A percentile compares a stretch with the other conserved stretches of the same genome.
Conservation (phyloP, 805 yeast genomes). For the Kodamaea lidongshanica region DNA sequence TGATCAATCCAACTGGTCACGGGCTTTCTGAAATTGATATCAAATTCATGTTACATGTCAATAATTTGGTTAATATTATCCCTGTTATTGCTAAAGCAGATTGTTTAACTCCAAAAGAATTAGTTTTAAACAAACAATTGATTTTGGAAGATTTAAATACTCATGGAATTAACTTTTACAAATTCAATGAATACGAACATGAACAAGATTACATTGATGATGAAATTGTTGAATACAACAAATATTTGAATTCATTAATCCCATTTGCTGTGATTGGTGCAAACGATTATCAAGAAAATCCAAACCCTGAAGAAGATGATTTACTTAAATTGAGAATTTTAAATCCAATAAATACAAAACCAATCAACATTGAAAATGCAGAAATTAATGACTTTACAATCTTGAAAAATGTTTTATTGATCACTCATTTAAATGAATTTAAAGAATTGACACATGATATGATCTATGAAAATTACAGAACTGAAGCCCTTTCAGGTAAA, state of each 20-base stretch:
- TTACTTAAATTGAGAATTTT: constrained; percentile 48
- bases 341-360: constrained; percentile 43
- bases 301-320: constrained; percentile 29
- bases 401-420: constrained; percentile 70
- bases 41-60: constrained; percentile 36
- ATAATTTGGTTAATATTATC: constrained; percentile 37
- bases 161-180: constrained; percentile 65
- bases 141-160: constrained; percentile 70
- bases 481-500: constrained; percentile 72
- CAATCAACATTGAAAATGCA: constrained; percentile 61
- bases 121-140: constrained; percentile 64
- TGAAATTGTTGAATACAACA: constrained; percentile 60
- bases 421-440: constrained; percentile 80
- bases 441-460: constrained; percentile 85
- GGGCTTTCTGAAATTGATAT: constrained; percentile 39
- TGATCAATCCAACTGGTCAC: constrained; percentile 43
- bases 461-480: constrained; percentile 83
- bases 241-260: constrained; percentile 53
- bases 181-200: constrained; percentile 58
- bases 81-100: constrained; percentile 43
- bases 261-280: constrained; percentile 72
- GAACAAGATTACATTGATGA: constrained; percentile 48
- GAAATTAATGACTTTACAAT: constrained; percentile 75
- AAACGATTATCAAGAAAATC: constrained; percentile 47
- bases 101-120: constrained; percentile 35